Base-by-base conservation (phyloP, 345 rosid species). In the Eucalyptus marginata region DNA sequence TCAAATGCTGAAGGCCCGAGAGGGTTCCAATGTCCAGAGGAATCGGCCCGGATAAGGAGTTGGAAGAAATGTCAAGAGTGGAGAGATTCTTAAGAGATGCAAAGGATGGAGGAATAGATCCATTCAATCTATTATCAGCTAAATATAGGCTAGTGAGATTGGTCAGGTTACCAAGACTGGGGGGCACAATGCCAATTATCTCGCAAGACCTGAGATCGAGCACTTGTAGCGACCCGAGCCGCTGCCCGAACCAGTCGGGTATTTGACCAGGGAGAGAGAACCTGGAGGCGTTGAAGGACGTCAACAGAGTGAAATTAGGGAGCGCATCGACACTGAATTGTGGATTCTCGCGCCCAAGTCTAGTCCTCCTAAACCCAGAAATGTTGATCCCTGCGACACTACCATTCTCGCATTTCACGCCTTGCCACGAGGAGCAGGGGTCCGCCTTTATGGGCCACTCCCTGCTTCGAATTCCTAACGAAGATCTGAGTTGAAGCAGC, bases 361-460 rank as follows among this genome's bases (percentile, higher is more conserved):
- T 93, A 10, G 99, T 97, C 89, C 99, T 96, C 87, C 92, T 91
- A 86, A 98, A 98, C 91, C 99, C 99, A 22, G 98, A 97, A 89
- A 98, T 93, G 90, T 95, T 93, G 91, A 98, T 95, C 87, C 92
- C 96, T 86, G 89, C 83, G 64, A 98, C 96, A 87, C 94, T 94
- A 11, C 99, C 96, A 87, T 94, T 93, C 9, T 31, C 76, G 89
- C 99, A 98, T 31, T 43, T 88, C 86, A 98, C 90, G 18, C 99
- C 99, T 14, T 33, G 92, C 99, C 99, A 98, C 17, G 12, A 62
- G 31, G 71, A 62, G 90, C 99, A 98, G 88, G 99, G 99, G 88
- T 96, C 96, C 10, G 92, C 93, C 92, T 97, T 98, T 27, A 90
- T 94, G 22, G 99, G 99, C 99, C 99, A 98, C 66, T 98, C 99